Evolutionary conservation across 805 yeast genomes (phyloP), one percentile per base, ranked within the genome.

Genomic region (Kurtzmaniella cleridarum): DNA sequence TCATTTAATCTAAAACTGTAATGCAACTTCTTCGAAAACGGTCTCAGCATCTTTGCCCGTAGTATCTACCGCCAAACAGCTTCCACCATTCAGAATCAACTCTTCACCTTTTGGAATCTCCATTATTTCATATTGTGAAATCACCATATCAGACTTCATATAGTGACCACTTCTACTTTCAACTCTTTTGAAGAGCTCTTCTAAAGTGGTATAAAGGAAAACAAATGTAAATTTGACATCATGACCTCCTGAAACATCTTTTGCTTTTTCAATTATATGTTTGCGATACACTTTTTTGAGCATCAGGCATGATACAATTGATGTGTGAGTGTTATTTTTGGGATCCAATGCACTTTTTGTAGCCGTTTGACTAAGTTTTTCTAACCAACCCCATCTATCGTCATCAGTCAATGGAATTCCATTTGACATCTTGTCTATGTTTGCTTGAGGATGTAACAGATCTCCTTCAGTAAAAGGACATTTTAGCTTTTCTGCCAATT

Each of bases 371-470:
- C 81, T 64, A 10, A 93, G 60, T 29, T 57, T 55, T 29, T 66
- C 59, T 14, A 93, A 71, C 98, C 98, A 93, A 1, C 75, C 90
- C 90, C 91, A 85, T 43, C 98, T 66, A 59, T 93, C 98, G 2
- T 81, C 93, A 54, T 93, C 98, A 0, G 81, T 76, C 41, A 93
- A 66, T 1, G 98, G 95, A 15, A 76, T 71, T 0, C 95, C 95
- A 15, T 66, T 51, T 2, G 84, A 61, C 98, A 93, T 93, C 59
- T 93, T 93, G 14, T 72, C 79, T 11, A 91, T 69, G 56, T 93
- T 93, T 39, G 54, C 60, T 31, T 50, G 48, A 2, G 95, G 88
- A 58, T 90, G 97, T 20, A 82, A 69, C 2, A 68, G 60, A 57
- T 93, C 98, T 4, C 98, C 98, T 59, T 93, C 98, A 10, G 89